phyloP scores from a whole-genome alignment of 2,329 filamentous ascomycete species.

The Calycina herbarum region DNA sequence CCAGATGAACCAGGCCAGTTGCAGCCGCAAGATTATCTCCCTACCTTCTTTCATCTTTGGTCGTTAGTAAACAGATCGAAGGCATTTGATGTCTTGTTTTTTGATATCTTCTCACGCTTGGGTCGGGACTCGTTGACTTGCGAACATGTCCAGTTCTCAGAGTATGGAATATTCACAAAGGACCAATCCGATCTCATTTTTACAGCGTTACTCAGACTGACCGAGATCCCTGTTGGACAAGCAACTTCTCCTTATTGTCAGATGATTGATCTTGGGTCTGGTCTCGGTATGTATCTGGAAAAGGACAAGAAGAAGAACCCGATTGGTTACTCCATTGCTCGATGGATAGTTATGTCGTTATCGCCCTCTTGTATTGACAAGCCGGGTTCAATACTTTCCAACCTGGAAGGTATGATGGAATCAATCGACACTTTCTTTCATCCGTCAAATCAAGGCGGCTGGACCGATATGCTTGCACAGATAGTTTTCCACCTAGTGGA shows the following conservation, averaged over 20 bases:
- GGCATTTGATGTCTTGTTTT: slow-evolving; percentile 79
- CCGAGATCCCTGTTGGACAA: slow-evolving; percentile 96
- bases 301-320: slow-evolving; percentile 94
- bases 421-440: slow-evolving; percentile 99
- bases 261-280: slow-evolving; percentile 77
- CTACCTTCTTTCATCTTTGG: slow-evolving; percentile 96
- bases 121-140: slow-evolving; percentile 80
- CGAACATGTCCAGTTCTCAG: slow-evolving; percentile 73
- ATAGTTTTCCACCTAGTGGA: slow-evolving; percentile 90
- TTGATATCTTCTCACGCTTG: slow-evolving; percentile 86
- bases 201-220: slow-evolving; percentile 81
- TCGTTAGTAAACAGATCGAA: slow-evolving; percentile 89
- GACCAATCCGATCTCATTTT: slow-evolving; percentile 93
- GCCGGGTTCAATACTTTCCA: slow-evolving; percentile 77
- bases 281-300: slow-evolving; percentile 82
- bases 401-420: slow-evolving; percentile 87
- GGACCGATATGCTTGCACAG: slow-evolving; percentile 88
- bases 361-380: slow-evolving; percentile 78
- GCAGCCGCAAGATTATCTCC: slow-evolving; percentile 85
- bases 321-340: slow-evolving; percentile 84
- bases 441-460: slow-evolving; percentile 89
- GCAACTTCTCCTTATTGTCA: slow-evolving; percentile 86
- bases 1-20: slow-evolving; percentile 71
- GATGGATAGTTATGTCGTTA: slow-evolving; percentile 90
- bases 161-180: slow-evolving; percentile 87